Base-by-base conservation (phyloP, 1,284 basidiomycete genomes). In the Heliocybe sulcata region DNA sequence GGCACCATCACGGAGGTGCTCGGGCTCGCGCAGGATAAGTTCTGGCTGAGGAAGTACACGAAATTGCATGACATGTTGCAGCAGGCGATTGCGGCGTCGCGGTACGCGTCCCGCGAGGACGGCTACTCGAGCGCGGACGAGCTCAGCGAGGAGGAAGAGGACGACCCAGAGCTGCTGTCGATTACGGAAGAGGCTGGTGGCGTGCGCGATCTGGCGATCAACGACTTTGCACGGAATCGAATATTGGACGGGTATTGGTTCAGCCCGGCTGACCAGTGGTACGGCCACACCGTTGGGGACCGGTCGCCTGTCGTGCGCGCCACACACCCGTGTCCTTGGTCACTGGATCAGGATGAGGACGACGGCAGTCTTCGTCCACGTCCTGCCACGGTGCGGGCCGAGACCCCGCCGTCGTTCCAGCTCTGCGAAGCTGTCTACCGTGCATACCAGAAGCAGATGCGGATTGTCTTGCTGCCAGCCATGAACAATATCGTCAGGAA, bases 201-300 rank as follows among this genome's bases (percentile, higher is more conserved):
- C 25, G 79, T 87, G 3, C 74, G 79, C 26, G 83, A 87, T 19
- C 70, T 89, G 52, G 84, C 87, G 0, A 69, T 89, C 51, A 73
- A 76, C n/a, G 85, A 87, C 61, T 89, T 85, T 85, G 85, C 84
- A 3, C 75, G 87, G 26, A 75, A 73, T 19, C 71, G 87, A 48
- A 84, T 90, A 51, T 68, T 90, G 31, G 86, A 89, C 55, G 87
- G 87, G 1, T 77, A 81, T 59, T 90, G 87, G 87, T 70, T 83
- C 54, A 83, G 77, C 51, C 87, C 87, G 3, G 82, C 81, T 1
- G 87, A 89, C 64, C 74, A 80, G 49, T 88, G 77, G 77, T 84
- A 81, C 52, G 66, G 69, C 10, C 64, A 75, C 54, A 63, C 66
- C 1, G 68, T 76, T 54, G 72, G 72, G 3, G 60, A 73, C 12